Base-by-base conservation (phyloP, 2,329 filamentous ascomycete genomes). In the Aspergillus jensenii region DNA sequence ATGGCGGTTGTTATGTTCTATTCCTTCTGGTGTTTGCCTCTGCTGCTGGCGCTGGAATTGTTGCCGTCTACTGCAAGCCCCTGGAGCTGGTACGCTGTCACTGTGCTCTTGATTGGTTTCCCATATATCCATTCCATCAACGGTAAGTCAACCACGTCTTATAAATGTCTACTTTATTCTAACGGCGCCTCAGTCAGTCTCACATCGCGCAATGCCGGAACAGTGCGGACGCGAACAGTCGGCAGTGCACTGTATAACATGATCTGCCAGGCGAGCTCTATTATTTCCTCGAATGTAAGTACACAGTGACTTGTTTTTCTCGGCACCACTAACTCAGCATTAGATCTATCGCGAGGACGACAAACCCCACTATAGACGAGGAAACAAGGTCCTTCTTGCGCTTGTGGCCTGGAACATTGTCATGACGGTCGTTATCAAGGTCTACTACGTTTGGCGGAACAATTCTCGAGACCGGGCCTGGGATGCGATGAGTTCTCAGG, bases 101-200 rank as follows among this genome's bases (percentile, higher is more conserved):
- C 48, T 4, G 23, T 51, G 6, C 17, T 51, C 15, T 19, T 51
- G 48, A 51, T 51, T 19, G 48, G 48, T 9, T 51, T 51, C n/a
- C 48, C 48, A 15, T 51, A 51, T 41, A 51, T 51, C 39, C 48
- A 51, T 31, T 51, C 48, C 2, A 51, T 51, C 23, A 51, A 51
- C 50, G 82, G 81, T 82, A 80, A 1, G 65, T 86, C 39, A 75
- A 85, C 33, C 76, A 82, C 5, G 81, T 82, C 2, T 80, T 83
- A 0, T 23, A 17, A 31, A 14, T 19, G 11, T 15, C 2, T 3
- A 27, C 3, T 14, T 2, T 15, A 15, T 31, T 14, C 44, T 47
- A 19, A 47, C 25, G 17, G 27, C 4, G 1, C 9, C 15, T 33
- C 11, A 51, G 48, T 51, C 35, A 51, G 48, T 41, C 48, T 86